Conservation (phyloP, 2,329 filamentous ascomycete genomes). For the Talaromyces islandicus region DNA sequence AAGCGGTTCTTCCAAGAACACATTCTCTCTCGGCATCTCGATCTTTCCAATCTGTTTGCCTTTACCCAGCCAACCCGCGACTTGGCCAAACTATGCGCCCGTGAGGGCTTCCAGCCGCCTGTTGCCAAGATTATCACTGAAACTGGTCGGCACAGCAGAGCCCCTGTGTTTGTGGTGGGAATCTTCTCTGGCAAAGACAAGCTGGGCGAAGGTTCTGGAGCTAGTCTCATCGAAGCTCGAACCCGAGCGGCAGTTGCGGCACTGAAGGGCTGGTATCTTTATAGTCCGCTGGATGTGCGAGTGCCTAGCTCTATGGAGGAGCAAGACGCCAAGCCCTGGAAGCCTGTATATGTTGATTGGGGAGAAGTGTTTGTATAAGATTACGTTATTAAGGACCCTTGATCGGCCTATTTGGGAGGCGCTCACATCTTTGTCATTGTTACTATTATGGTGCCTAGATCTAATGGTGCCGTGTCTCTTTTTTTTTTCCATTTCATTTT, state of each 20-base stretch:
- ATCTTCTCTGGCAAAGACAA: slow-evolving; percentile 89
- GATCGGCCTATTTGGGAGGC: background rate
- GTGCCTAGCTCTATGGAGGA: slow-evolving; percentile 66
- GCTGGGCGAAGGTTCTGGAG: slow-evolving; percentile 81
- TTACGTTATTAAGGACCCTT: slow-evolving; percentile 12
- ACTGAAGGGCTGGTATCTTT: slow-evolving; percentile 93
- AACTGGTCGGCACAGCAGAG: slow-evolving; percentile 76
- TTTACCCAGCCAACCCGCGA: slow-evolving; percentile 83
- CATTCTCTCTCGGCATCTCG: slow-evolving; percentile 71
- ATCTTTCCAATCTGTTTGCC: slow-evolving; percentile 71
- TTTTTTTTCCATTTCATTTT: slow-evolving; percentile 6
- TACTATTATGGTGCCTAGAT: slow-evolving; percentile 7
- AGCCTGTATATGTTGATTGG: slow-evolving; percentile 62
- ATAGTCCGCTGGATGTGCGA: slow-evolving; percentile 65
- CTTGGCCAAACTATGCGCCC: slow-evolving; percentile 71
- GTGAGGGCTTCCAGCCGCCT: slow-evolving; percentile 83
- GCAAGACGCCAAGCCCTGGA: slow-evolving; percentile 57
- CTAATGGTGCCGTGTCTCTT: slow-evolving; percentile 7
- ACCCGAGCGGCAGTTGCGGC: slow-evolving; percentile 75
- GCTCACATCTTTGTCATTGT: slow-evolving; percentile 9
- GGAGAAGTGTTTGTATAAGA: slow-evolving; percentile 59
- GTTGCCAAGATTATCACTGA: slow-evolving; percentile 84
- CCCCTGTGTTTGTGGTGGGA: slow-evolving; percentile 88
- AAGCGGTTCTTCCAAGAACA: slow-evolving; percentile 80
- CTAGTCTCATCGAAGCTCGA: slow-evolving; percentile 71